phyloP scores from a whole-genome alignment of 2,329 filamentous ascomycete species.

The Bipolaris bicolor region DNA sequence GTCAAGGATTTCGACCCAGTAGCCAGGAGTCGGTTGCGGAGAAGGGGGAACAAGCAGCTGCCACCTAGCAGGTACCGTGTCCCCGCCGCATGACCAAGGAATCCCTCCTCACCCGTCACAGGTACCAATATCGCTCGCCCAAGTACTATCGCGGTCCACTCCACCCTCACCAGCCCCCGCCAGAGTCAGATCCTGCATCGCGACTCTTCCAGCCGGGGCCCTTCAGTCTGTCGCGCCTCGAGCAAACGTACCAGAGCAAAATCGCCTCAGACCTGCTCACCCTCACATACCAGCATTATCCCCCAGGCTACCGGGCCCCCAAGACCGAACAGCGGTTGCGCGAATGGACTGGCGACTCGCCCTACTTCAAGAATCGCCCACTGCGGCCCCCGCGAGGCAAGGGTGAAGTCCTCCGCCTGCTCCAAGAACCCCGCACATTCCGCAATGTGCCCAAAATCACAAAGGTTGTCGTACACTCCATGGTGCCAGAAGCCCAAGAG shows the following conservation, averaged over 20 bases:
- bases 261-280: constrained; percentile 87
- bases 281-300: constrained; percentile 83
- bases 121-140: constrained; percentile 93
- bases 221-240: constrained; percentile 83
- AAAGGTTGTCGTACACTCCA: constrained; percentile 79
- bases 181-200: constrained; percentile 82
- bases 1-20: constrained; percentile 58
- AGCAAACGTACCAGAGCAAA: constrained; percentile 88
- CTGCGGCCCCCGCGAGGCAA: constrained; percentile 83
- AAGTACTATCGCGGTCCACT: constrained; percentile 94
- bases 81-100: neutral
- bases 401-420: constrained; percentile 69
- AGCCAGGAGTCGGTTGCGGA: constrained; percentile 52
- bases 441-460: constrained; percentile 83
- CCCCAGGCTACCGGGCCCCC: constrained; percentile 72
- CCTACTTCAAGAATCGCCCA: constrained; percentile 91
- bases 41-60: constrained; percentile 50
- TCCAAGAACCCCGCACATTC: constrained; percentile 74
- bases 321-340: constrained; percentile 71
- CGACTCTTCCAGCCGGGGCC: constrained; percentile 89
- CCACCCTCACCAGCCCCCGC: constrained; percentile 90
- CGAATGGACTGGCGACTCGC: constrained; percentile 86
- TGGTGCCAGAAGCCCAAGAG: constrained; percentile 70
- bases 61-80: constrained; percentile 61
- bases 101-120: constrained; percentile 45